These are phyloP conservation scores for Salix viminalis DNA, from an alignment of 345 rosid genomes.

Conservation along the genomic window DNA sequence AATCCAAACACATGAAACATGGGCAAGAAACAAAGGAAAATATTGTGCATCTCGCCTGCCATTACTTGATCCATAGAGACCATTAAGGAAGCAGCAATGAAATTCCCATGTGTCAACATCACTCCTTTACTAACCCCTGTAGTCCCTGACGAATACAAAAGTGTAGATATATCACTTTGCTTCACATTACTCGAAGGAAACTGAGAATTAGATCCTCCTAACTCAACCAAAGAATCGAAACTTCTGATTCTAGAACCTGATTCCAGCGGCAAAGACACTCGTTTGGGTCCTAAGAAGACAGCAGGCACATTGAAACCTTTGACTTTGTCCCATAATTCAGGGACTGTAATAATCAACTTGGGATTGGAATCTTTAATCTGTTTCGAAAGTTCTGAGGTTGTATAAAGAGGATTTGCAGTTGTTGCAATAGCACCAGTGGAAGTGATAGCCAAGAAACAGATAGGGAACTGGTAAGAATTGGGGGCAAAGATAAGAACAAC, in stretches of 20 bases:
- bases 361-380: conserved; percentile 51
- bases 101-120: neutral
- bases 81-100: neutral
- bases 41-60: neutral
- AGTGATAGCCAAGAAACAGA: conserved; percentile 57
- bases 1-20: neutral
- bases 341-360: neutral
- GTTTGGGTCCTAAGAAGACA: neutral
- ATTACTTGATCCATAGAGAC: neutral
- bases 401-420: conserved; percentile 63
- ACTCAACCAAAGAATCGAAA: neutral
- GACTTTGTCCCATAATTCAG: neutral
- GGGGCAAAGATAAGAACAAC: conserved; percentile 64
- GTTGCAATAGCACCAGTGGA: conserved; percentile 64
- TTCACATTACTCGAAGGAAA: neutral
- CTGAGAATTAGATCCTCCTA: neutral
- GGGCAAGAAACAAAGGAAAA: neutral
- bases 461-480: conserved; percentile 61
- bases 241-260: neutral
- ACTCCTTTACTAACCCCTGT: neutral
- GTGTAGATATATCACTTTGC: neutral
- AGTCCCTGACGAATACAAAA: neutral
- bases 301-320: neutral
- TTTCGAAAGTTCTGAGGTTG: conserved; percentile 49
- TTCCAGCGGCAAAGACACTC: neutral